Base-by-base conservation (phyloP, 1,139 yeast genomes). In the Yamadazyma triangularis region DNA sequence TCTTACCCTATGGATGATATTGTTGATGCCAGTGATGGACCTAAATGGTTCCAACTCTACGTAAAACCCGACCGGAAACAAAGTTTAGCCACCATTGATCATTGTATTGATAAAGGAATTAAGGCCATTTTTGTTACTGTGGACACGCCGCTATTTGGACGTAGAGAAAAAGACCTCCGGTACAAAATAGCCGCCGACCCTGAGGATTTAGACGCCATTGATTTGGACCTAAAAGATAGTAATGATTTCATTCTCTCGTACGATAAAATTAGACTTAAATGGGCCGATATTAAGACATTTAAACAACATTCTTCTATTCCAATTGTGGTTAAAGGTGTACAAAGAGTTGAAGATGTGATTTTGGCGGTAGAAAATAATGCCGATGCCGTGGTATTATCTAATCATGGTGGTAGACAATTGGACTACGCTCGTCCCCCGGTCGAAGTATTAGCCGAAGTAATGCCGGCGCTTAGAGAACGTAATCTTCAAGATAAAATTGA, bases 1-100 rank as follows among this genome's bases (percentile, higher is more conserved):
- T 66, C 79, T n/a, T 70, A 74, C 43, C 63, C 78, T 2, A 63
- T 77, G 35, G 79, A 74, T 35, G 81, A 77, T 44, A 70, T 78
- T 34, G 60, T 65, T 20, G 77, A 70, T 35, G 77, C 68, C 9
- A 45, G 45, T 4, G 21, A 13, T 7, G 40, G 40, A 2, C 45
- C 47, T 13, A 63, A 56, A 31, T 58, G 63, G 59, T 60, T 53
- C 38, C 79, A 73, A 43, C 53, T 72, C 29, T 71, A 72, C 41
- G 74, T 70, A 29, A 62, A 67, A 41, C 58, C 68, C 24, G 60
- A 67, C 28, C 33, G 51, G 25, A 21, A 40, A 4, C 39, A 35
- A 23, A 35, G 44, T 27, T 48, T 46, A 4, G 44, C 48, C n/a
- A 47, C 42, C 20, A 47, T 55, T 23, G 40, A 43, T n/a, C 36